Evolutionary conservation across 129 eudicot genomes (phyloP).

Genomic region (Flaveria brownii): DNA sequence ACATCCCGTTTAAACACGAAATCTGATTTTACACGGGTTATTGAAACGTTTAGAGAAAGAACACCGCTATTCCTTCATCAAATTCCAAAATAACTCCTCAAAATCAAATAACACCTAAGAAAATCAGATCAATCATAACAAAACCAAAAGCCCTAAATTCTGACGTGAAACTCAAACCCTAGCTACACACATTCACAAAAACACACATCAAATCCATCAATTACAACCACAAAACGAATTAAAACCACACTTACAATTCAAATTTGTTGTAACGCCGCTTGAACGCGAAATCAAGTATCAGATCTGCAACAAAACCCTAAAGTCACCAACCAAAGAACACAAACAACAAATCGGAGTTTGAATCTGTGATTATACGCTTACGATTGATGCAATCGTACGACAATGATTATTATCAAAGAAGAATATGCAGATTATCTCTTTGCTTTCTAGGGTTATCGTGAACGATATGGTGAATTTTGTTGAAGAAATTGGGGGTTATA

Average conservation of each 20-base stretch:
- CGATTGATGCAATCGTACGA: neutral
- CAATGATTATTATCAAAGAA: neutral
- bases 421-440: neutral
- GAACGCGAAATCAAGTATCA: neutral
- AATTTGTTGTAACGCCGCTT: neutral
- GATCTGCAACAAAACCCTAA: slow-evolving; percentile 3
- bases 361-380: neutral
- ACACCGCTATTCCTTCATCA: neutral
- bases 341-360: neutral
- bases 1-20: neutral
- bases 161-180: neutral
- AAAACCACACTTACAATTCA: slow-evolving; percentile 26
- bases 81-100: neutral
- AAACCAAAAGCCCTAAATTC: slow-evolving; percentile 2
- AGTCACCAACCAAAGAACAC: neutral
- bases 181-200: slow-evolving; percentile 17
- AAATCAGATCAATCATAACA: neutral
- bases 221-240: neutral
- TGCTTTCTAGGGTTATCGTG: neutral
- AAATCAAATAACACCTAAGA: neutral
- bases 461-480: neutral
- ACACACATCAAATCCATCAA: slow-evolving; percentile 10
- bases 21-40: neutral
- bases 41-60: neutral
- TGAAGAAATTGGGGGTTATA: neutral